These are phyloP conservation scores for Scheffersomyces cryptocercus DNA, from an alignment of 1,139 yeast species.

Conservation along the genomic window DNA sequence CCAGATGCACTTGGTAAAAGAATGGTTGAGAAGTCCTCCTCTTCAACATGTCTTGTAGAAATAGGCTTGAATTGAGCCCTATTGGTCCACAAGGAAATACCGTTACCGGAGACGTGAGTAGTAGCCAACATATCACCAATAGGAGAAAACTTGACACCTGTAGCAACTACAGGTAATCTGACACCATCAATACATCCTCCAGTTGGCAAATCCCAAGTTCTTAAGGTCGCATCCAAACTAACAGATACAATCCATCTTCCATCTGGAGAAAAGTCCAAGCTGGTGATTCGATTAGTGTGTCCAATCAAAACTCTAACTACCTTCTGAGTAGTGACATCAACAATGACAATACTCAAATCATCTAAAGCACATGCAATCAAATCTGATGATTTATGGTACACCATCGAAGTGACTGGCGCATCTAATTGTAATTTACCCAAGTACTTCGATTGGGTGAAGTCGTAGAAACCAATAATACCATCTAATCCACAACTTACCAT, in stretches of 20 bases:
- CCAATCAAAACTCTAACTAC: constrained; percentile 89
- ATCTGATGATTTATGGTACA: constrained; percentile 80
- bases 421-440: constrained; percentile 69
- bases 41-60: constrained; percentile 76
- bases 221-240: constrained; percentile 79
- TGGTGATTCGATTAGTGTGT: constrained; percentile 85
- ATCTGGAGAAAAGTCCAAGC: constrained; percentile 89
- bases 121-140: constrained; percentile 92
- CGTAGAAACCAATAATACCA: constrained; percentile 85
- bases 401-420: constrained; percentile 76
- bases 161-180: constrained; percentile 72
- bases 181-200: constrained; percentile 97
- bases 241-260: constrained; percentile 94
- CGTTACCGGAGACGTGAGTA: constrained; percentile 87
- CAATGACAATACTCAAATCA: constrained; percentile 78
- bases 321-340: constrained; percentile 79
- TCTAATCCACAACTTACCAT: constrained; percentile 89
- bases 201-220: constrained; percentile 98
- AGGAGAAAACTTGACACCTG: constrained; percentile 79
- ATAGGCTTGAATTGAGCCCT: constrained; percentile 77
- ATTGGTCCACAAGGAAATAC: constrained; percentile 91
- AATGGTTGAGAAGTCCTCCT: constrained; percentile 61
- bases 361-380: constrained; percentile 84
- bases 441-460: constrained; percentile 71
- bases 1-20: constrained; percentile 80